These are phyloP conservation scores for Calonectria pauciramosa DNA, from an alignment of 2,329 filamentous ascomycete genomes.

Conservation along the genomic window DNA sequence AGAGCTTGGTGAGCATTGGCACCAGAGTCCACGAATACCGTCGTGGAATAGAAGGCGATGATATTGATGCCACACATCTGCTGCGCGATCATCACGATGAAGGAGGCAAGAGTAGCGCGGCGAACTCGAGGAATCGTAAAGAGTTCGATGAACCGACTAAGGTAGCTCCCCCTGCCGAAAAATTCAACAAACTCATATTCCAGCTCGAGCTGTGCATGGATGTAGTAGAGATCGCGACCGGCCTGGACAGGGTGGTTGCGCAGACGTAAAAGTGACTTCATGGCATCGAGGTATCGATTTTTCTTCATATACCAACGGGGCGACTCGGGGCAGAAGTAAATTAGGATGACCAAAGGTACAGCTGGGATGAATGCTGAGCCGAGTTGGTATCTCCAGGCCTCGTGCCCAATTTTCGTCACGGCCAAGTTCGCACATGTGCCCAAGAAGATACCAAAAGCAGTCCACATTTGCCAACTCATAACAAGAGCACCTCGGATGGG, in stretches of 20 bases:
- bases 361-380: slow-evolving; percentile 74
- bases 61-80: slow-evolving; percentile 81
- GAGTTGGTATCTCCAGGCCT: slow-evolving; percentile 73
- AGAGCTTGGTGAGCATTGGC: slow-evolving; percentile 68
- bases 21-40: slow-evolving; percentile 71
- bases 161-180: slow-evolving; percentile 66
- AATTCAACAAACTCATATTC: slow-evolving; percentile 67
- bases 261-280: slow-evolving; percentile 65
- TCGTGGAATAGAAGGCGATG: slow-evolving; percentile 81
- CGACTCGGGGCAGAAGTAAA: slow-evolving; percentile 77
- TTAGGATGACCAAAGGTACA: slow-evolving; percentile 68
- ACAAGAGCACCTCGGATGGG: slow-evolving; percentile 80
- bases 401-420: slow-evolving; percentile 48
- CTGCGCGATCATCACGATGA: slow-evolving; percentile 84
- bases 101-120: slow-evolving; percentile 81
- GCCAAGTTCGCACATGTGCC: slow-evolving; percentile 73
- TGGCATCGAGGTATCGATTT: slow-evolving; percentile 71
- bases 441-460: slow-evolving; percentile 71
- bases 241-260: slow-evolving; percentile 70
- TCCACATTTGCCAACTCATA: slow-evolving; percentile 86
- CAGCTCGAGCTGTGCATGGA: slow-evolving; percentile 73
- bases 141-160: slow-evolving; percentile 73
- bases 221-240: slow-evolving; percentile 73
- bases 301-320: slow-evolving; percentile 79
- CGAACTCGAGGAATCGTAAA: slow-evolving; percentile 79